A percentile compares a stretch with the other conserved stretches of the same genome.
These are phyloP conservation scores for Leptosphaerulina australis DNA, from an alignment of 2,329 filamentous ascomycete species.

Conservation along the genomic window DNA sequence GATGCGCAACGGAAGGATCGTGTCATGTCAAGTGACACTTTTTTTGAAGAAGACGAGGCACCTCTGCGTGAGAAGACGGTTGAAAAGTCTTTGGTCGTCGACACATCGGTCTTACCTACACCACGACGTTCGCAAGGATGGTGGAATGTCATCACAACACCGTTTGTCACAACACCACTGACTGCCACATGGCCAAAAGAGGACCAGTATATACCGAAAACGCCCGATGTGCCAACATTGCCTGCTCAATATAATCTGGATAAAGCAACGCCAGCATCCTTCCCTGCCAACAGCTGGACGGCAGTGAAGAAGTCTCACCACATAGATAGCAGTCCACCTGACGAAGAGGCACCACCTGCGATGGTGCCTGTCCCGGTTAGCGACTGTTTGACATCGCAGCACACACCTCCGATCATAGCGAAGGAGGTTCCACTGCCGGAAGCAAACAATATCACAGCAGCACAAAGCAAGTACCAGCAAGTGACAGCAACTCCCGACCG, in stretches of 20 bases:
- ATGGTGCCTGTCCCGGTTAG: slow-evolving; percentile 2
- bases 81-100: slow-evolving; percentile 44
- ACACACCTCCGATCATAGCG: slow-evolving; percentile 2
- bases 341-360: slow-evolving; percentile 8
- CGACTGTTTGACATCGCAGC: background rate
- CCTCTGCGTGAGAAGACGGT: slow-evolving; percentile 36
- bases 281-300: slow-evolving; percentile 35
- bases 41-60: slow-evolving; percentile 72
- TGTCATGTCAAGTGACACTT: slow-evolving; percentile 64
- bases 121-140: slow-evolving; percentile 69
- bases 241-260: slow-evolving; percentile 33
- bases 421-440: slow-evolving; percentile 5
- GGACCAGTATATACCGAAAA: slow-evolving; percentile 28
- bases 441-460: slow-evolving; percentile 3
- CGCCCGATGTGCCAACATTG: slow-evolving; percentile 45
- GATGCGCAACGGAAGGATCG: slow-evolving; percentile 50
- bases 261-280: slow-evolving; percentile 20
- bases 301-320: slow-evolving; percentile 30
- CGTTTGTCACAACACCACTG: slow-evolving; percentile 59
- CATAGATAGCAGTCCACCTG: slow-evolving; percentile 15
- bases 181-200: slow-evolving; percentile 45
- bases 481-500: slow-evolving; percentile 19
- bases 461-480: slow-evolving; percentile 16
- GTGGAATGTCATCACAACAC: slow-evolving; percentile 79
- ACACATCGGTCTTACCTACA: slow-evolving; percentile 54